Conservation (phyloP, 352 stramenopile genomes). For the Globisporangium recalcitrans region DNA sequence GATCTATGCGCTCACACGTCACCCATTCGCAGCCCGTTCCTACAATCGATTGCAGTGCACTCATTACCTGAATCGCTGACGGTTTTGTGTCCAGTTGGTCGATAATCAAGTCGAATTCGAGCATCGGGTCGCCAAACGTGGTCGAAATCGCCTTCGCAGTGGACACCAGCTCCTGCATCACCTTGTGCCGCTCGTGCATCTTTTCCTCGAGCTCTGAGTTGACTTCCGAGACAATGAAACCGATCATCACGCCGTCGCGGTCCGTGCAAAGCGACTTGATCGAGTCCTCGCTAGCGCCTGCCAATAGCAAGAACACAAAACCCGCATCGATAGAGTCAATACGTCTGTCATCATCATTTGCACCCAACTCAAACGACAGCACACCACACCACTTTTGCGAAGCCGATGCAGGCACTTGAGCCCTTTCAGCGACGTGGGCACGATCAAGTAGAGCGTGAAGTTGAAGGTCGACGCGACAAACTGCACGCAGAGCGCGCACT, state of each 20-base stretch:
- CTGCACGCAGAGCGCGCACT: slow-evolving; percentile 77
- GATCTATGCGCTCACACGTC: background rate
- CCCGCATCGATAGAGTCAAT: background rate
- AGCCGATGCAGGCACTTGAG: slow-evolving; percentile 80
- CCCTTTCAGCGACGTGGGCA: slow-evolving; percentile 51
- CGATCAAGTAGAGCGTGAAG: slow-evolving; percentile 81
- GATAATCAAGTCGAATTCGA: slow-evolving; percentile 82
- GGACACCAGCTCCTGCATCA: slow-evolving; percentile 73
- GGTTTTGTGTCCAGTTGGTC: slow-evolving; percentile 83
- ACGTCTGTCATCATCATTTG: no score
- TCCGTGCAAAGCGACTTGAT: slow-evolving; percentile 85
- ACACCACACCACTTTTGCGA: slow-evolving; percentile 58
- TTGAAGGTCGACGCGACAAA: slow-evolving; percentile 80
- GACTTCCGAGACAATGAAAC: slow-evolving; percentile 84
- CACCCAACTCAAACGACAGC: background rate
- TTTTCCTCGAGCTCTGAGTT: slow-evolving; percentile 83
- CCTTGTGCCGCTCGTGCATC: slow-evolving; percentile 62
- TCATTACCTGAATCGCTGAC: slow-evolving; percentile 70
- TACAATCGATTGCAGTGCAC: background rate
- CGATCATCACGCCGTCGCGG: slow-evolving; percentile 78
- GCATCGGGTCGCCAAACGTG: slow-evolving; percentile 78
- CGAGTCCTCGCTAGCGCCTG: slow-evolving; percentile 70
- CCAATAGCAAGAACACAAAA: slow-evolving; percentile 3
- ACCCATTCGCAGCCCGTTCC: background rate
- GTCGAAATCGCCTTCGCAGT: slow-evolving; percentile 73